Evolutionary conservation across 1,284 basidiomycete genomes (phyloP).

Genomic region (Puccinia coronata): DNA sequence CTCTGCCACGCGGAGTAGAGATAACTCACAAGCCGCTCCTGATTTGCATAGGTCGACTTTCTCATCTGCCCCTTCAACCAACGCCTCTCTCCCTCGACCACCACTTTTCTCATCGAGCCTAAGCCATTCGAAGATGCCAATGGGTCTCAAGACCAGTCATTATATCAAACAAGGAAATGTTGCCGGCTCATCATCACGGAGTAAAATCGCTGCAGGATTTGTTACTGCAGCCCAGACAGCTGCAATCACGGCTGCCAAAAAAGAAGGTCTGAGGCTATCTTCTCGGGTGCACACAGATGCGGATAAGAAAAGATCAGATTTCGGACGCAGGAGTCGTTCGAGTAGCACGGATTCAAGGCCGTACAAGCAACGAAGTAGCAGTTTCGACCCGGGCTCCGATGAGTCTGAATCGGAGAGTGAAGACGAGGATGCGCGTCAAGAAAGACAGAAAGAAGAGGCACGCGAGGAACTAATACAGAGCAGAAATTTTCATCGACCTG

Average conservation of each 20-base stretch:
- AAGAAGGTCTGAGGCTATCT: constrained; percentile 27
- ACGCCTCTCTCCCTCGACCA: not conserved
- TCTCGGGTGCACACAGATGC: not conserved
- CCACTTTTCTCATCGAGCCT: not conserved
- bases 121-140: constrained; percentile 37
- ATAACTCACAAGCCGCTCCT: not conserved
- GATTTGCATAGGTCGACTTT: not conserved
- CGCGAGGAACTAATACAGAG: constrained; percentile 47
- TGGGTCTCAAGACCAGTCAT: constrained; percentile 43
- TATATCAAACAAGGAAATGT: constrained; percentile 37
- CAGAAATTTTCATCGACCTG: constrained; percentile 2
- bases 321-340: not conserved
- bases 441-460: constrained; percentile 47
- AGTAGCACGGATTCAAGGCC: not conserved
- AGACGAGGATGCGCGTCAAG: constrained; percentile 44
- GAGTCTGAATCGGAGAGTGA: constrained; percentile 44
- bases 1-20: constrained; percentile 28
- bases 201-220: constrained; percentile 47
- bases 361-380: no score
- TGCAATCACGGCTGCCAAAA: constrained; percentile 35
- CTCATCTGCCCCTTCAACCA: not conserved
- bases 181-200: constrained; percentile 7
- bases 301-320: not conserved
- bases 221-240: constrained; percentile 45
- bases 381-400: not conserved